A percentile compares a stretch with the other conserved stretches of the same genome.
Conservation (phyloP, 441 rosid genomes). For the Jatropha multifida region DNA sequence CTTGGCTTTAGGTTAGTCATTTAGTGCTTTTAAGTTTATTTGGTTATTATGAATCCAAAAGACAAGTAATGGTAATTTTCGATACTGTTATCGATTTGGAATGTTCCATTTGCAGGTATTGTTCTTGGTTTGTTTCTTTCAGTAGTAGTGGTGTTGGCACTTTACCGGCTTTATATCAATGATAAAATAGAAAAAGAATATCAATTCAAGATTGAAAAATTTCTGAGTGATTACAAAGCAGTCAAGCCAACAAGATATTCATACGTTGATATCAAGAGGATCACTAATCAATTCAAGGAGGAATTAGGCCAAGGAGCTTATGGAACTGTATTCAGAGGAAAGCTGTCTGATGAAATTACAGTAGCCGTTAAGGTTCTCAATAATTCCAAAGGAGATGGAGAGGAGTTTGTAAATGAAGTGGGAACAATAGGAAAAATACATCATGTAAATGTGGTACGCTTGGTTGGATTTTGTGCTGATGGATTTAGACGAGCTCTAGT, state of each 20-base stretch:
- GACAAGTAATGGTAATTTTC: not conserved
- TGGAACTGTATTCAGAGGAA: not conserved
- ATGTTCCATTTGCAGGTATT: conserved; percentile 5
- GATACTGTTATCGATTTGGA: not conserved
- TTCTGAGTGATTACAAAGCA: not conserved
- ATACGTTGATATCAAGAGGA: not conserved
- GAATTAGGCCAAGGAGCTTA: not conserved
- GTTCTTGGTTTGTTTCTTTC: not conserved
- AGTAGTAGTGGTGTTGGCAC: not conserved
- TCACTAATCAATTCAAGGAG: not conserved
- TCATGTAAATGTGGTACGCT: not conserved
- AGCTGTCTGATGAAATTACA: not conserved
- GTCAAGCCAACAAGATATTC: not conserved
- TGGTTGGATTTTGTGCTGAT: not conserved
- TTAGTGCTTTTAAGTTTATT: not conserved
- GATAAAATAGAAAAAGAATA: conserved; percentile 1
- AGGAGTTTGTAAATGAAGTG: not conserved
- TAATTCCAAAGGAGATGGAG: not conserved
- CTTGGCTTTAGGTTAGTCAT: not conserved
- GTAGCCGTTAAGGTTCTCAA: not conserved
- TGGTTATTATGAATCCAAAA: not conserved
- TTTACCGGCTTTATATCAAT: not conserved
- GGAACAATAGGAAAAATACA: not conserved
- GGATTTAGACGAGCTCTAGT: not conserved
- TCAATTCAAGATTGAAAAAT: conserved; percentile 13